These are phyloP conservation scores for Tulasnella sp. DNA, from an alignment of 768 basidiomycete species.

Conservation along the genomic window DNA sequence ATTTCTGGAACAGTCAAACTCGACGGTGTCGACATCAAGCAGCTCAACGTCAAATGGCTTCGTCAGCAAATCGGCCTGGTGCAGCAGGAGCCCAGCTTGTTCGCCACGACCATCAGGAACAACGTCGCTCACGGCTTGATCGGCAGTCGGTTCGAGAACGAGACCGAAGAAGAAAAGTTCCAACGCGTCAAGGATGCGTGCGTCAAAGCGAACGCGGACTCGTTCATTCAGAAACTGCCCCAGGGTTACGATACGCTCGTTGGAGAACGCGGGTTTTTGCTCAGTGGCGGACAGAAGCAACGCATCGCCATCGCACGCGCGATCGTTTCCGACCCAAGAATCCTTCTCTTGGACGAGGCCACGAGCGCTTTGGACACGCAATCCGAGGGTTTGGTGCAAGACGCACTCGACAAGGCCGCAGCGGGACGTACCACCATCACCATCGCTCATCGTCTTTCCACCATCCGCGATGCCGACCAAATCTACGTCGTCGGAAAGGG, in stretches of 20 bases:
- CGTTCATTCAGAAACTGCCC: constrained; percentile 50
- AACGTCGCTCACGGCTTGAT: constrained; percentile 56
- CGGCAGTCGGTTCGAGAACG: constrained; percentile 47
- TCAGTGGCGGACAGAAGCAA: constrained; percentile 52
- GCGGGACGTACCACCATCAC: constrained; percentile 52
- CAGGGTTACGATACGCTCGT: constrained; percentile 52
- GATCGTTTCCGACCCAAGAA: constrained; percentile 49
- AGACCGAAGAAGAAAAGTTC: constrained; percentile 52
- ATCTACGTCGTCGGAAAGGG: constrained; percentile 52
- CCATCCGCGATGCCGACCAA: constrained; percentile 48
- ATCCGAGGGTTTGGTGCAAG: constrained; percentile 82
- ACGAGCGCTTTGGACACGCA: constrained; percentile 90
- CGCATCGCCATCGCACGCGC: constrained; percentile 53
- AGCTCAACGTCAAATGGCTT: constrained; percentile 48
- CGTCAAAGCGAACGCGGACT: constrained; percentile 52
- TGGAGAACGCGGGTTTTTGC: constrained; percentile 52
- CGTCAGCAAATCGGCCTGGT: constrained; percentile 48
- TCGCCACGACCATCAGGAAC: constrained; percentile 49
- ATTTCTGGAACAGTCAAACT: constrained; percentile 65
- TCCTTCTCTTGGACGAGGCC: constrained; percentile 87
- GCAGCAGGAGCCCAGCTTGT: constrained; percentile 48
- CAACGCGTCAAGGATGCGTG: constrained; percentile 50
- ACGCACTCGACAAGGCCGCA: constrained; percentile 70
- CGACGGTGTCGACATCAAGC: constrained; percentile 61
- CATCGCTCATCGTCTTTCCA: constrained; percentile 47